Evolutionary conservation across 768 basidiomycete species (phyloP), one percentile per base, ranked within the genome.

Genomic region (Chalciporus piperatus): DNA sequence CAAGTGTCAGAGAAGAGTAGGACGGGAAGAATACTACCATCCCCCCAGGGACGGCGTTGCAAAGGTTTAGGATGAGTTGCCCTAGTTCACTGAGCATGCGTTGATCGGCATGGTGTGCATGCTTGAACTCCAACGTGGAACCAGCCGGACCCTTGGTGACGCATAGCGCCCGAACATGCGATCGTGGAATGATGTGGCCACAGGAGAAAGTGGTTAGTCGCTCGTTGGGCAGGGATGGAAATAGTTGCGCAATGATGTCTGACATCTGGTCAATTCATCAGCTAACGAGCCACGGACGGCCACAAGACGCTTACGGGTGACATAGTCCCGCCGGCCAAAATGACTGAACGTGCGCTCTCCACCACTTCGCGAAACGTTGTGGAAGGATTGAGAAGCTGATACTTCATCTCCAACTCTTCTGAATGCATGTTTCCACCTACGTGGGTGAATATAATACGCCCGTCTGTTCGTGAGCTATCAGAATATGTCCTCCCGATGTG

Each of bases 251-350:
- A 19, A 83, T 72, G 14, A 98, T 82, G 66, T 97, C 94, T n/a
- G 86, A 83, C 45, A 96, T 88, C 94, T 97, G 22, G 60, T 28
- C 12, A 25, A 39, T 42, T 20, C 19, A 39, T 56, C 38, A 59
- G 52, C 27, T 47, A 42, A 35, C 40, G 25, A 27, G 23, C 48
- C 42, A 41, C 14, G 12, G 19, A n/a, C 16, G 17, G 17, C 1
- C 0, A 14, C 7, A 19, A 50, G 41, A 47, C n/a, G 71, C 76
- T 47, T 48, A 97, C 92, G n/a, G 96, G 96, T 7, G 93, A 92
- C 97, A 99, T 98, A 0, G 96, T 99, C 5, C 96, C 96, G 9
- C 96, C 96, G 8, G 97, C 96, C 35, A 99, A 74, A 25, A 98
- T 72, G n/a, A 98, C 85, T 3, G 89, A 80, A 33, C 92, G 74